Conservation (phyloP, 2,329 filamentous ascomycete species). For the Aureobasidium melanogenum region DNA sequence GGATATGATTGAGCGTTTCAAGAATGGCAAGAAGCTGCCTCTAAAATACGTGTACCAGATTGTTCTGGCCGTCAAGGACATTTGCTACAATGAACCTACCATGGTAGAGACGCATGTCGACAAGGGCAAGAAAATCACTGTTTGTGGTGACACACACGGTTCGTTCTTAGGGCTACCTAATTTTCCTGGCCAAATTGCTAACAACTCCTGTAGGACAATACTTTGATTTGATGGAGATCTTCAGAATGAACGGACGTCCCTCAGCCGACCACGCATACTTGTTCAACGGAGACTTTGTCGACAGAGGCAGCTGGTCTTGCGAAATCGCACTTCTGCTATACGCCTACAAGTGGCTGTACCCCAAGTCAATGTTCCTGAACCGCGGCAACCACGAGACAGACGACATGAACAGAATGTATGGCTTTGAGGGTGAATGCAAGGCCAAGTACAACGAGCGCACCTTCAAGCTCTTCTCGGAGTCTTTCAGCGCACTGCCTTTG, state of each 20-base stretch:
- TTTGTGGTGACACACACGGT: constrained; percentile 95
- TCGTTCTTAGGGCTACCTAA: background rate
- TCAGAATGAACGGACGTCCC: constrained; percentile 80
- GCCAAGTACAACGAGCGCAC: constrained; percentile 94
- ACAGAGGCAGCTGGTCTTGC: constrained; percentile 95
- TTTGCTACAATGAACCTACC: constrained; percentile 86
- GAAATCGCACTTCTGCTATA: constrained; percentile 91
- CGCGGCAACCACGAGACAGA: constrained; percentile 98
- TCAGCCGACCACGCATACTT: constrained; percentile 84
- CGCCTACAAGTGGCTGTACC: constrained; percentile 92
- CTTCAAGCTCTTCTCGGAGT: constrained; percentile 97
- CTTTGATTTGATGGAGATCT: constrained; percentile 94
- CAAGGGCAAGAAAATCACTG: constrained; percentile 70
- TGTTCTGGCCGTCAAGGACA: constrained; percentile 76
- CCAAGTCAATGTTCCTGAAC: constrained; percentile 81
- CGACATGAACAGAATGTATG: constrained; percentile 98
- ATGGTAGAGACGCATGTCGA: constrained; percentile 91
- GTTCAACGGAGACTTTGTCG: constrained; percentile 98
- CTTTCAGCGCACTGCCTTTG: constrained; percentile 86
- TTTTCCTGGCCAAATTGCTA: background rate
- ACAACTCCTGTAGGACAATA: constrained; percentile 51
- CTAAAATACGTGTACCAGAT: constrained; percentile 98
- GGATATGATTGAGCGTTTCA: constrained; percentile 95
- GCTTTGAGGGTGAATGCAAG: constrained; percentile 96
- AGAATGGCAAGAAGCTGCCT: constrained; percentile 88